A percentile compares a stretch with the other conserved stretches of the same genome.
Conservation (phyloP, 345 rosid genomes). For the Eutrema japonicum region DNA sequence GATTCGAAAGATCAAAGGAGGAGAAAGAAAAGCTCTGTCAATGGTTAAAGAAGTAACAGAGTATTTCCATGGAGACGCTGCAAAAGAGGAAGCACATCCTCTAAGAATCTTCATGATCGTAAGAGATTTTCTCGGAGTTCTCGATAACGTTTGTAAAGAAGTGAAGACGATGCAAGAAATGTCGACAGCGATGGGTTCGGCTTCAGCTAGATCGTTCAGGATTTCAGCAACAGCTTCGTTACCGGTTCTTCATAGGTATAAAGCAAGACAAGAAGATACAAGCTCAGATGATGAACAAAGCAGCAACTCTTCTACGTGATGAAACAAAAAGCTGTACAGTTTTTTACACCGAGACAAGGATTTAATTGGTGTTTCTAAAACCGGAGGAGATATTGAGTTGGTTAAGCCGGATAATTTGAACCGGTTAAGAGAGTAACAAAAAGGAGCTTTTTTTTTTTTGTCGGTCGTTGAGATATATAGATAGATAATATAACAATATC, state of each 20-base stretch:
- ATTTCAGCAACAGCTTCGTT: slow-evolving; percentile 76
- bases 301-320: slow-evolving; percentile 71
- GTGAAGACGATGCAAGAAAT: slow-evolving; percentile 86
- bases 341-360: slow-evolving; percentile 6
- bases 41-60: slow-evolving; percentile 92
- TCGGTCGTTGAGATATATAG: slow-evolving; percentile 33
- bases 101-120: slow-evolving; percentile 84
- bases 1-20: slow-evolving; percentile 64
- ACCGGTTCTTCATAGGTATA: slow-evolving; percentile 80
- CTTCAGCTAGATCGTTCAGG: slow-evolving; percentile 86
- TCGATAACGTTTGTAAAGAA: slow-evolving; percentile 96
- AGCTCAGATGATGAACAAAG: slow-evolving; percentile 77
- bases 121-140: slow-evolving; percentile 73
- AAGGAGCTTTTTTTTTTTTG: too few relatives aligned
- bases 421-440: slow-evolving; percentile 37
- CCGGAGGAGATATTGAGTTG: slow-evolving; percentile 29
- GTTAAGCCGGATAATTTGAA: slow-evolving; percentile 14
- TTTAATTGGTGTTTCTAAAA: slow-evolving; percentile 24
- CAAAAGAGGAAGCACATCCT: slow-evolving; percentile 90
- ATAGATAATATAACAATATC: slow-evolving; percentile 21
- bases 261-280: slow-evolving; percentile 59
- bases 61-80: slow-evolving; percentile 86
- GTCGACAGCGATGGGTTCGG: slow-evolving; percentile 58
- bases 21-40: slow-evolving; percentile 71
- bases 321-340: slow-evolving; percentile 39